Evolutionary conservation across 306 rosid genomes (phyloP), one percentile per base, ranked within the genome.

Genomic region (Rubus idaeus): DNA sequence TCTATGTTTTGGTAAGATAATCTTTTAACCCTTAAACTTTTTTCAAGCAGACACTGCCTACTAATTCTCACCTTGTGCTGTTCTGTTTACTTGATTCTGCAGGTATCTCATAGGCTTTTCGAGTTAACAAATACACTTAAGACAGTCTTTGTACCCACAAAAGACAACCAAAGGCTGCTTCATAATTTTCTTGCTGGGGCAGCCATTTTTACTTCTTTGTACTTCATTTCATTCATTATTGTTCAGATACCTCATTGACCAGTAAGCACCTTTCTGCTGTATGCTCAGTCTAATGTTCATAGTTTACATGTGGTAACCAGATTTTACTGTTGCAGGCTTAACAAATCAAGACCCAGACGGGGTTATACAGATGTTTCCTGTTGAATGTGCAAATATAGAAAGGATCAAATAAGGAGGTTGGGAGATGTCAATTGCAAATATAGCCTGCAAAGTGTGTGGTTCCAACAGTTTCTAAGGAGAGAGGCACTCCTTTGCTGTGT

Each of bases 101-200:
- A 93, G 99, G 82, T 96, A 61, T 96, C 99, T 35, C 94, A 89
- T 80, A 86, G 98, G 75, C 84, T 96, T 79, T 96, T 96, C 50
- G 98, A 96, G 83, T 76, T 96, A 85, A 93, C 99, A 77, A 93
- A 89, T 80, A 87, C 93, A 0, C 96, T 96, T 10, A 96, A 93
- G 86, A 30, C 88, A 52, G 93, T 85, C 79, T 93, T 96, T 71
- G 41, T 96, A 75, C 99, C 99, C 63, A 80, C 93, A 57, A 92
- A 91, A 88, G 97, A 96, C 85, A 85, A 96, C 77, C 86, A 85
- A 41, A 88, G 91, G 80, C 87, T 96, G 83, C 85, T 93, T 77
- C 86, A 90, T 83, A 96, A 96, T 87, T 87, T 82, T 82, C 81
- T 96, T 26, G 83, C 93, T 3, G 99, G 98, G 71, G 49, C 83